Conservation (phyloP, 352 stramenopile genomes). For the Phytopythium chamaehyphon region DNA sequence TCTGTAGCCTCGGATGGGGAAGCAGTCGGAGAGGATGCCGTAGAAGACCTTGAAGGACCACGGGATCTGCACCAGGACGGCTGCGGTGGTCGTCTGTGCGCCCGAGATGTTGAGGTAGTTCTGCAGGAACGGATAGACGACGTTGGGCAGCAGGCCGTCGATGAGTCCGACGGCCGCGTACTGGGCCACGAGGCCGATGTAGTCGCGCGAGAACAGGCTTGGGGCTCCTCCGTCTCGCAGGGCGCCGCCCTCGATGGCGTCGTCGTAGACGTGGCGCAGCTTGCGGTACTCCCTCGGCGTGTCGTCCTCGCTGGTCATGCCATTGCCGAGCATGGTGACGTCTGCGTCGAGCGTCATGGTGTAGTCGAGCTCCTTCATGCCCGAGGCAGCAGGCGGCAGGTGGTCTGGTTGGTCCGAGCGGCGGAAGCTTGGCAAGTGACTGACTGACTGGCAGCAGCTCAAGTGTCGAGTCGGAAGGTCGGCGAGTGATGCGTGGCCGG, state of each 20-base stretch:
- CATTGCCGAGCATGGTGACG: constrained; percentile 6
- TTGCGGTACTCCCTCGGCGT: constrained; percentile 24
- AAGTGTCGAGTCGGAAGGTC: too few relatives aligned
- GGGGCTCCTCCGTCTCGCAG: constrained; percentile 34
- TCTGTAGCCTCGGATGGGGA: constrained; percentile 47
- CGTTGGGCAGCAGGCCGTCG: constrained; percentile 35
- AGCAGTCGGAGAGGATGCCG: constrained; percentile 57
- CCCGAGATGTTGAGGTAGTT: constrained; percentile 56
- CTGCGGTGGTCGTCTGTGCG: constrained; percentile 33
- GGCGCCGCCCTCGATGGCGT: constrained; percentile 36
- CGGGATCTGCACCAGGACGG: constrained; percentile 37
- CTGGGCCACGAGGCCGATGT: constrained; percentile 49
- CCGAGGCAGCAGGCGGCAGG: not conserved
- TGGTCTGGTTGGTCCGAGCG: too few relatives aligned
- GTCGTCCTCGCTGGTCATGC: constrained; percentile 7
- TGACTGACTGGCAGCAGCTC: too few relatives aligned
- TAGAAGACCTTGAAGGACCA: constrained; percentile 70
- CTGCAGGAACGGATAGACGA: constrained; percentile 51
- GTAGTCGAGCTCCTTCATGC: constrained; percentile 7
- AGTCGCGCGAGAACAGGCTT: constrained; percentile 35
- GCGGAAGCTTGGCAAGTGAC: too few relatives aligned
- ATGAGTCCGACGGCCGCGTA: constrained; percentile 56
- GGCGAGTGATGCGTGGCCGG: too few relatives aligned
- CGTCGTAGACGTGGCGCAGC: constrained; percentile 34
- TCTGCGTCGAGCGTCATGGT: constrained; percentile 6